Base-by-base conservation (phyloP, 352 stramenopile species). In the Globisporangium heterothallicum region DNA sequence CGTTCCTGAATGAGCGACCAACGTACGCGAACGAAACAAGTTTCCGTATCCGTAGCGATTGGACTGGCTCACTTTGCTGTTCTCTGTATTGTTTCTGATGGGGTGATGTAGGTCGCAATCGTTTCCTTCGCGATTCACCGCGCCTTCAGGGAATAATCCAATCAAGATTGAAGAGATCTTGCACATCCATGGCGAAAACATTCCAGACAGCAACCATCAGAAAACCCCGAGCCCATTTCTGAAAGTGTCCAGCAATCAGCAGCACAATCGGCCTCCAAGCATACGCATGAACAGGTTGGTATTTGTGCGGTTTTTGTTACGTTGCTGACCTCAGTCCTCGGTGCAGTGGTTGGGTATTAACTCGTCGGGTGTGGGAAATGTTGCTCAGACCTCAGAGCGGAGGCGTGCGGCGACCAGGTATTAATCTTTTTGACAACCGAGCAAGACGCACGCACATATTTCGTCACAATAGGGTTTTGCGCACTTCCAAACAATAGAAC, bases 331-430 rank as follows among this genome's bases (percentile, higher is more conserved):
- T 36, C 6, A 36, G 16, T 3, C 16, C 5, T 8, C 16, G 30
- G 10, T 34, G 29, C 6, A 34, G n/a, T n/a, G n/a, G n/a, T n/a
- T n/a, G n/a, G n/a, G n/a, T 24, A 25, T 35, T n/a, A 21, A 12
- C 40, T 54, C 25, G 49, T 10, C 6, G 12, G 26, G 21, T n/a
- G n/a, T n/a, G n/a, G n/a, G n/a, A n/a, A n/a, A n/a, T n/a, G 42
- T 21, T 0, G 42, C 7, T 2, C 29, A 85, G 74, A 47, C 70
- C 75, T 18, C 75, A 84, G 42, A 85, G 76, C 30, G 71, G 70
- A 29, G 73, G 71, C 6, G 47, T 79, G 1, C 71, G 71, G 16
- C 66, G 71, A 14, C 53, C 68, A 41, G 61, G 66, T 71, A 21
- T 32, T 19, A 6, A 29, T 36, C n/a, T 16, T n/a, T n/a, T n/a